Evolutionary conservation across 1,284 basidiomycete species (phyloP), one percentile per base, ranked within the genome.

Genomic region (Trichosporon inkin): DNA sequence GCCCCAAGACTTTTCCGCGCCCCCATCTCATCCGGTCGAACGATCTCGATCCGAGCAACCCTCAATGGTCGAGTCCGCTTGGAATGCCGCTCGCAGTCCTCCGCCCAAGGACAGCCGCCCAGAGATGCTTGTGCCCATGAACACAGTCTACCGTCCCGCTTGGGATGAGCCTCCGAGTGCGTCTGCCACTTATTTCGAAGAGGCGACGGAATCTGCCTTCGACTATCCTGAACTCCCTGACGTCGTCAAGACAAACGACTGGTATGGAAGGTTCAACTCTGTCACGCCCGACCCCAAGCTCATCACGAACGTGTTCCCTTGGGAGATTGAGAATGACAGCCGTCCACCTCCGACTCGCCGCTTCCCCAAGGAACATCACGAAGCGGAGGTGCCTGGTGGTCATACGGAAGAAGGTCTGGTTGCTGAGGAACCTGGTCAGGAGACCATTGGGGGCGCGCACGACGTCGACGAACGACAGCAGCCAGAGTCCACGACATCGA

Each of bases 271-370:
- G 16, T 77, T 80, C 2, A 76, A 78, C 10, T 67, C 69, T 16
- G 61, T 69, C 0, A 82, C 80, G 58, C 91, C 93, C 1, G 88
- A 94, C 71, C 83, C 80, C 16, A 79, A 77, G 28, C 89, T 88
- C 68, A 84, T 94, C 28, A 86, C 87, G 66, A 80, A 83, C 22
- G 82, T 96, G n/a, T 97, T 98, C 74, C 93, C 94, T 8, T 98
- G 94, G 94, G 94, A 98, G 74, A 83, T 85, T 58, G 61, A 69
- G 36, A 83, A 82, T 60, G 83, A 83, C 3, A 22, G 22, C 11
- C 58, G 65, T n/a, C 84, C 88, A 51, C 81, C 82, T 58, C 86
- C 90, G 8, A 81, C 82, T 16, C 85, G 91, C 55, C 84, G 89
- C 13, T 92, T 93, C 73, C 92, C 91, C n/a, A 78, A 77, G 17